Percentiles rank a stretch among this genome's conserved stretches.
Conservation (phyloP, 306 rosid species). For the Cucumis melo region DNA sequence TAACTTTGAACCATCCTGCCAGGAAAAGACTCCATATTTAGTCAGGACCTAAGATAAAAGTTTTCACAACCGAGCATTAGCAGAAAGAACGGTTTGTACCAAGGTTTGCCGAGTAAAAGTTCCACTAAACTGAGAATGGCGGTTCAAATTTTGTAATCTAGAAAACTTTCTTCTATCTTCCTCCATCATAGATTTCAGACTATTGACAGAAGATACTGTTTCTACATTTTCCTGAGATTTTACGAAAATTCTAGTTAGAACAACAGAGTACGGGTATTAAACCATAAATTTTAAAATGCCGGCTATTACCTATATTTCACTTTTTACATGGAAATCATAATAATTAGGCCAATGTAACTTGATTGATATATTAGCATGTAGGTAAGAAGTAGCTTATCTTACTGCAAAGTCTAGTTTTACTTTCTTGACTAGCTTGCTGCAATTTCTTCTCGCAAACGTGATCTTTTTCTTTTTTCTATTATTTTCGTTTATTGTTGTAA, state of each 20-base stretch:
- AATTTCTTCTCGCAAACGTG: not conserved
- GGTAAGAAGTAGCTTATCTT: not conserved
- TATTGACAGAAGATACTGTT: slow-evolving; percentile 32
- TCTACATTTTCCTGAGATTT: slow-evolving; percentile 37
- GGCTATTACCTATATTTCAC: not conserved
- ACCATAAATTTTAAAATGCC: not conserved
- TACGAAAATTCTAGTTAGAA: slow-evolving; percentile 4
- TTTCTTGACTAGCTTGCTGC: slow-evolving; percentile 8
- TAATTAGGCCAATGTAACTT: not conserved
- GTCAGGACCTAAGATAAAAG: slow-evolving; percentile 10
- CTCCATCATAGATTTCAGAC: slow-evolving; percentile 70
- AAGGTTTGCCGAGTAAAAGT: slow-evolving; percentile 62
- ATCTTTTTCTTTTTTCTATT: not conserved
- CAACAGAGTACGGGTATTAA: not conserved
- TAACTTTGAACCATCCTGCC: slow-evolving; percentile 86
- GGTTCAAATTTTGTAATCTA: slow-evolving; percentile 31
- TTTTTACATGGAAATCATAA: not conserved
- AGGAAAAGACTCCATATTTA: slow-evolving; percentile 16
- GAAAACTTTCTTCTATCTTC: slow-evolving; percentile 44
- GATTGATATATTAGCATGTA: not conserved
- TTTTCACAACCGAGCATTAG: not conserved
- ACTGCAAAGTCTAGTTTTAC: not conserved
- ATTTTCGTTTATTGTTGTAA: no score
- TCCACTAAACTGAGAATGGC: slow-evolving; percentile 74
- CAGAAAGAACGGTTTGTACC: slow-evolving; percentile 34